Evolutionary conservation across 2,329 filamentous ascomycete genomes (phyloP), one percentile per base, ranked within the genome.

Genomic region (Hypoxylon rubiginosum): DNA sequence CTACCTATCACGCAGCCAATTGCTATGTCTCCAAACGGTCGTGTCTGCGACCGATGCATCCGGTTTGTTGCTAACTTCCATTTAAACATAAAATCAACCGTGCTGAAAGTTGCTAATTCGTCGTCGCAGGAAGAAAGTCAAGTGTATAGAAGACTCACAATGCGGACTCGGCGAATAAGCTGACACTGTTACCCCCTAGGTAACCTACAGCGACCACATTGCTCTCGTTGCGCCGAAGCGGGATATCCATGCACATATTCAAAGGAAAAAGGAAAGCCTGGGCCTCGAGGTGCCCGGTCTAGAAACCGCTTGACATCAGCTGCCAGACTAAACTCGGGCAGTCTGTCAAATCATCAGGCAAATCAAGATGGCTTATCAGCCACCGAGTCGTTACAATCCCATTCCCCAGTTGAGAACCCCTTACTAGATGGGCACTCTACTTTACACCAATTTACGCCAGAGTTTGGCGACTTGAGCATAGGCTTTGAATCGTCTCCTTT

Each of bases 201-300:
- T 66, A 72, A 79, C 57, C 65, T 71, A 60, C 67, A 69, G 49
- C 72, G 73, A 26, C 77, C 76, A 8, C 61, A 69, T 34, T 79
- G 77, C 56, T 77, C 77, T 56, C 76, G 77, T n/a, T 79, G 77
- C 64, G 66, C 69, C 2, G 75, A 78, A 63, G 71, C 60, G 7
- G 69, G 70, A 15, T 59, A 65, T 19, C 53, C 53, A 17, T 79
- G 78, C 68, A 71, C 63, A 3, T 79, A 79, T 56, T 74, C 75
- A 7, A 70, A 67, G 19, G 67, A 68, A 51, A 71, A 69, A 55
- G 72, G 74, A 30, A 79, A 73, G 57, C 77, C 77, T 3, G 78
- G 78, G 8, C 60, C 71, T 0, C 70, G 75, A 45, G 76, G 77
- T 21, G 66, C 72, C 10, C 72, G 69, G 8, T 68, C 17, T 56